Evolutionary conservation across 345 rosid genomes (phyloP), one percentile per base, ranked within the genome.

Genomic region (Kernera saxatilis): DNA sequence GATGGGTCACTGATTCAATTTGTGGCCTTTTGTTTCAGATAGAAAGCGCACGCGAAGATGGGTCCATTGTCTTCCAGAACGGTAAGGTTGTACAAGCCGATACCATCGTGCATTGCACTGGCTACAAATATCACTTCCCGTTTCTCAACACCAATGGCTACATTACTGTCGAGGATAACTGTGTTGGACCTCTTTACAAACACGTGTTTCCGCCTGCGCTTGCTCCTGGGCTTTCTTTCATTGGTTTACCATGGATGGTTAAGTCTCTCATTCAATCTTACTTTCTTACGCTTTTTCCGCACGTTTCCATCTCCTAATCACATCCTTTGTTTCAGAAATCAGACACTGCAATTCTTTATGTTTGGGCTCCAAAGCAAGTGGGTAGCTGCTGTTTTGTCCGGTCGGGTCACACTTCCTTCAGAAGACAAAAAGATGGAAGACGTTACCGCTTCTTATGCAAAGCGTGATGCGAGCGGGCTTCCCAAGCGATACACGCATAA

Each of bases 221-320:
- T 58, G 87, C 98, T 19, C 97, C 96, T 0, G 61, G 80, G 57
- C 91, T 93, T 67, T 91, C 98, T 15, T 87, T 93, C 78, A 71
- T 91, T n/a, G 98, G 97, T 50, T 56, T 91, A 77, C 93, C 98
- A 1, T 82, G 83, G 90, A 84, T 81, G 93, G 98, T 92, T 54
- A 59, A 39, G 52, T 64, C 49, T 69, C 58, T 51, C n/a, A 41
- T 39, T 67, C 52, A 60, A 1, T 67, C 35, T 35, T 35, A 13
- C 40, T 27, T 23, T 61, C 11, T n/a, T 32, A 27, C 18, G 2
- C n/a, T 29, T 23, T 8, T 26, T 30, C 2, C 0, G 0, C 6
- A 19, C 6, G 26, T 26, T 17, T 17, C 56, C 51, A 36, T 36
- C 0, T 5, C 14, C 25, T 64, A 19, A 73, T 27, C 19, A 52